These are phyloP conservation scores for Ceratocystis colombiana DNA, from an alignment of 2,329 filamentous ascomycete species.

Conservation along the genomic window DNA sequence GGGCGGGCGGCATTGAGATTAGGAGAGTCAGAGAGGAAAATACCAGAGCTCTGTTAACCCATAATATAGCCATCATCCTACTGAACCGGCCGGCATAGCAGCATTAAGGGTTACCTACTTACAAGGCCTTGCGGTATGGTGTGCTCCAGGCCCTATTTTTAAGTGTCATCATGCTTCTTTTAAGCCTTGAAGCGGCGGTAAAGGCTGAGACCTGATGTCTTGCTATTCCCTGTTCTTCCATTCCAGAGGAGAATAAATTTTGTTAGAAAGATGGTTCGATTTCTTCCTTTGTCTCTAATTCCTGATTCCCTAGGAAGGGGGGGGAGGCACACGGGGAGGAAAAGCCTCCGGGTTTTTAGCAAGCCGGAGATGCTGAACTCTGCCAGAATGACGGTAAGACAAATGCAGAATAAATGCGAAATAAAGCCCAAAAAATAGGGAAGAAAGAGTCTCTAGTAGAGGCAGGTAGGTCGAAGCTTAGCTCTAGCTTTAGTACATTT, in stretches of 20 bases:
- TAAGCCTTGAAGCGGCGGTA: neutral
- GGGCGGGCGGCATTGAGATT: conserved; percentile 3
- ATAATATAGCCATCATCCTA: neutral
- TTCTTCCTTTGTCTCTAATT: neutral
- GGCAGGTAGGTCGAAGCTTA: neutral
- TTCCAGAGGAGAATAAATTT: neutral
- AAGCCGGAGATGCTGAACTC: neutral
- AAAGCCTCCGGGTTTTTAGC: conserved; percentile 5
- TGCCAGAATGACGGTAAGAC: neutral
- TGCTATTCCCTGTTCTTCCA: too few relatives aligned
- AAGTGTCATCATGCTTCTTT: too few relatives aligned
- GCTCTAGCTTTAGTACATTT: neutral
- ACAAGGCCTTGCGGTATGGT: neutral
- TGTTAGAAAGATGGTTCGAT: conserved; percentile 5
- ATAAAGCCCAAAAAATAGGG: neutral
- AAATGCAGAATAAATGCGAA: neutral
- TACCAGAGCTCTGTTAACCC: neutral
- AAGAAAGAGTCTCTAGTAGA: neutral
- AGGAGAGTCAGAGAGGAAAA: neutral
- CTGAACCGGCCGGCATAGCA: neutral
- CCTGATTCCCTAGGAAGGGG: neutral
- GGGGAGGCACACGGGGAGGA: neutral
- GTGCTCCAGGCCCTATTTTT: neutral
- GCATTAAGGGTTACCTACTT: conserved; percentile 1
- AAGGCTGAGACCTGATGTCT: neutral